A percentile compares a stretch with the other conserved stretches of the same genome.
phyloP scores from a whole-genome alignment of 805 yeast genomes.

The Candida arabinofermentans region DNA sequence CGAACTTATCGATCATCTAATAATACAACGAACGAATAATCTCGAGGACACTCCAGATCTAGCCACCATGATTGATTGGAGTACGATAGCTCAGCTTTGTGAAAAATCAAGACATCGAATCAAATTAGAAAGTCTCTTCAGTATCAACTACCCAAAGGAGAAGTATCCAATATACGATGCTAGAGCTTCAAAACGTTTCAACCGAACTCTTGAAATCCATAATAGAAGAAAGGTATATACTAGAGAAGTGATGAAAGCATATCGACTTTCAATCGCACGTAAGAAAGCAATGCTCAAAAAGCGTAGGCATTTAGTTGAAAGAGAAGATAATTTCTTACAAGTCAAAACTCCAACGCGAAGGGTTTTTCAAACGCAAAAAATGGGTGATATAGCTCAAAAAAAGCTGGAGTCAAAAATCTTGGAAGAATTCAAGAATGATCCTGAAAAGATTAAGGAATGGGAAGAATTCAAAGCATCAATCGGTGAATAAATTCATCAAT shows the following conservation, averaged over 20 bases:
- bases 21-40: slow-evolving; percentile 3
- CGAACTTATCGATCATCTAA: slow-evolving; percentile 16
- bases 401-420: no score
- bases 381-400: no score
- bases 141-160: slow-evolving; percentile 10
- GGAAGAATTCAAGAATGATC: no score
- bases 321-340: neutral
- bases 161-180: slow-evolving; percentile 3
- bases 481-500: no score
- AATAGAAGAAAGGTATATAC: neutral
- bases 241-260: neutral
- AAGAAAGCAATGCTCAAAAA: neutral
- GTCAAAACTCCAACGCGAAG: neutral
- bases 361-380: neutral
- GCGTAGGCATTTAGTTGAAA: neutral
- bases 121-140: slow-evolving; percentile 7
- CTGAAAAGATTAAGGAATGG: no score
- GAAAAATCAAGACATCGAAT: neutral
- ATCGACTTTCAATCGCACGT: neutral
- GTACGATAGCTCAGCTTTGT: neutral
- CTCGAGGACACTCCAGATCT: neutral
- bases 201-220: neutral
- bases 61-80: neutral
- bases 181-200: neutral
- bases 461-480: no score